Evolutionary conservation across 192 early-diverging fungal species (phyloP), one percentile per base, ranked within the genome.

Genomic region (Podila clonocystis): DNA sequence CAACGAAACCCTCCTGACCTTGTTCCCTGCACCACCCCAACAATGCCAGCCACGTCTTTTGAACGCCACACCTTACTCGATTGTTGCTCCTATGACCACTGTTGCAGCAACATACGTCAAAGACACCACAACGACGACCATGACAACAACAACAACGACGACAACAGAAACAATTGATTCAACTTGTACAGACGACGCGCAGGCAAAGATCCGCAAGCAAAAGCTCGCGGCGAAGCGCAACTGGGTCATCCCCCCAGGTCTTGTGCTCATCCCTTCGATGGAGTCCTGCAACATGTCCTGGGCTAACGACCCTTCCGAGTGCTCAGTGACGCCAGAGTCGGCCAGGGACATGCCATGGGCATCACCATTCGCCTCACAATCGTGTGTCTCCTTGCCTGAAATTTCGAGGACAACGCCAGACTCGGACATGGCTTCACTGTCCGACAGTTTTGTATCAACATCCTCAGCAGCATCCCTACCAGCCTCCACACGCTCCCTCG

Each of bases 11-110:
- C 50, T 80, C n/a, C 38, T 78, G 9, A 58, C 61, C 24, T 30
- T 78, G 13, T 78, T 78, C 38, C 75, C 75, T 24, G 36, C 26
- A 7, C 75, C 75, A 22, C 75, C 77, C 65, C 52, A 65, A 24
- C 41, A 45, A 45, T 45, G 11, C 13, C 41, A 45, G 13, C 41
- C 41, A 45, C 41, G 41, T 45, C 17, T 12, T 8, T 45, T 45
- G 41, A 45, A 15, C 15, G 41, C 57, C 58, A 60, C n/a, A 57
- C 41, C 36, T 22, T 34, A 1, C 62, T 36, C 31, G 9, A 22
- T 41, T 4, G 9, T 41, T 6, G n/a, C 20, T 5, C 34, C 57
- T 2, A 19, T 24, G 33, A 24, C 59, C 29, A 60, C 17, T 5
- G 3, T 60, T 34, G 15, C 26, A 29, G 15, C 59, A 6, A 24